These are phyloP conservation scores for Candida endomychidarum DNA, from an alignment of 805 yeast genomes.

Conservation along the genomic window DNA sequence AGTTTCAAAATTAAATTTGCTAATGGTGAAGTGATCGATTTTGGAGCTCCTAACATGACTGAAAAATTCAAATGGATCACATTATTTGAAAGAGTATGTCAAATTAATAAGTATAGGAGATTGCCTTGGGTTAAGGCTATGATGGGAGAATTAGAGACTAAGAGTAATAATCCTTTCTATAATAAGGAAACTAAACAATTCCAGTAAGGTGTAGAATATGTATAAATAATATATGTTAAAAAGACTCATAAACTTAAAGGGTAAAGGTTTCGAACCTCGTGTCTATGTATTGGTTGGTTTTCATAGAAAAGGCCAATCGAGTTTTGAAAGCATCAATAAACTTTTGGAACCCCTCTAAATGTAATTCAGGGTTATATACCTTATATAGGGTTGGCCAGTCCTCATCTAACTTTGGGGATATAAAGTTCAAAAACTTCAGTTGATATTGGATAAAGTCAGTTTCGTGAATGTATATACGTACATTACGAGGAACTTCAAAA, in stretches of 20 bases:
- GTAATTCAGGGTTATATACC: slow-evolving; percentile 2
- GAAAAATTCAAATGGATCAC: slow-evolving; percentile 68
- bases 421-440: slow-evolving; percentile 10
- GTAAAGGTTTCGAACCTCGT: slow-evolving; percentile 4
- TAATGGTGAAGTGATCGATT: slow-evolving; percentile 79
- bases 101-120: slow-evolving; percentile 55
- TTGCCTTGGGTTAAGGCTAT: slow-evolving; percentile 59
- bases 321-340: background rate
- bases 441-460: slow-evolving; percentile 16
- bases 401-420: background rate
- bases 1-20: slow-evolving; percentile 74
- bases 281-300: background rate
- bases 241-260: too few relatives aligned
- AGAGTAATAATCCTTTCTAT: slow-evolving; percentile 11
- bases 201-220: slow-evolving; percentile 5
- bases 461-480: slow-evolving; percentile 11
- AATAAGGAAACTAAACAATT: slow-evolving; percentile 10
- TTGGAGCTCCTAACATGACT: slow-evolving; percentile 73
- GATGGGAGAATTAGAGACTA: slow-evolving; percentile 22
- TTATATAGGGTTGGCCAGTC: slow-evolving; percentile 4
- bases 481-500: slow-evolving; percentile 8
- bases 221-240: background rate
- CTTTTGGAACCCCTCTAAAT: background rate
- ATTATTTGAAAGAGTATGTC: slow-evolving; percentile 55
- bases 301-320: background rate